Conservation (phyloP, 371 early-diverging fungal genomes). For the Rhizopus microsporus region DNA sequence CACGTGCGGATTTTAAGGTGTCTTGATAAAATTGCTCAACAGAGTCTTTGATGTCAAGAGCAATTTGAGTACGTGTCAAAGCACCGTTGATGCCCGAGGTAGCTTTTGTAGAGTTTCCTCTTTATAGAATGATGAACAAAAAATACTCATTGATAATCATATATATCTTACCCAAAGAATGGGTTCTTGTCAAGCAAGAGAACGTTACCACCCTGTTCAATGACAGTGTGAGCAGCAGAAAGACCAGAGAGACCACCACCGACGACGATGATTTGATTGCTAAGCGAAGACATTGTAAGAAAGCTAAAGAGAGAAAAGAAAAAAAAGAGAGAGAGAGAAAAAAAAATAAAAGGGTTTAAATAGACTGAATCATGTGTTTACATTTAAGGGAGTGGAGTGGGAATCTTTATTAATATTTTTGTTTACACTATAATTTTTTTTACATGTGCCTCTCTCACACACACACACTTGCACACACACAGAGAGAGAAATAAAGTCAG, state of each 20-base stretch:
- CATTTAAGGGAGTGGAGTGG: background rate
- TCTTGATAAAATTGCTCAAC: constrained; percentile 88
- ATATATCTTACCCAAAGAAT: constrained; percentile 70
- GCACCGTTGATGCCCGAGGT: constrained; percentile 97
- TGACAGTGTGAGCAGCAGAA: constrained; percentile 83
- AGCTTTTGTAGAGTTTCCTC: constrained; percentile 95
- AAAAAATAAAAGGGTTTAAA: background rate
- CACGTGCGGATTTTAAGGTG: constrained; percentile 86
- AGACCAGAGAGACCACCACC: constrained; percentile 93
- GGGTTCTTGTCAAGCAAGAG: constrained; percentile 87
- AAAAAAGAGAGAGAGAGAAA: constrained; percentile 7
- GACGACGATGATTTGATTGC: constrained; percentile 81
- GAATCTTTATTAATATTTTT: constrained; percentile 3
- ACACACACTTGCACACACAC: background rate
- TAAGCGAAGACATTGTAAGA: constrained; percentile 33
- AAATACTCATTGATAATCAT: background rate
- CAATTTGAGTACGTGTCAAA: constrained; percentile 78
- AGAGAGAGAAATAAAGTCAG: no score
- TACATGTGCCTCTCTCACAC: constrained; percentile 33
- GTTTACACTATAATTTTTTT: constrained; percentile 11
- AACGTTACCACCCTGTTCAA: constrained; percentile 87
- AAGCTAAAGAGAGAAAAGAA: constrained; percentile 12
- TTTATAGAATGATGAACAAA: constrained; percentile 15
- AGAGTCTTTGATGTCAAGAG: constrained; percentile 75
- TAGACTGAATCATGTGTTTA: constrained; percentile 18